Base-by-base conservation (phyloP, 345 rosid species). In the Brassica juncea region DNA sequence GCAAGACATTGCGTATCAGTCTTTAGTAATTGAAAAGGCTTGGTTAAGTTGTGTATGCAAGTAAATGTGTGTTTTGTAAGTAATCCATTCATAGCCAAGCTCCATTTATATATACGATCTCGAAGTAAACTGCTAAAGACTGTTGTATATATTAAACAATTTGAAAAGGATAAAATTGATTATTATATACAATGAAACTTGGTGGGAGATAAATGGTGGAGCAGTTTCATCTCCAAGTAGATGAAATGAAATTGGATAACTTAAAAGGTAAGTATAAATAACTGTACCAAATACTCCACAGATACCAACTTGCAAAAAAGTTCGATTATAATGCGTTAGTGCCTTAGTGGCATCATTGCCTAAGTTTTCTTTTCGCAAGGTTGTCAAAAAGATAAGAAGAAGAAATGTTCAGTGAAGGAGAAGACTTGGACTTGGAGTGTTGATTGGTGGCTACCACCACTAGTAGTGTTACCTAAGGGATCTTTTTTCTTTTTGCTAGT, bases 241-340 rank as follows among this genome's bases (percentile, higher is more conserved):
- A 58, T 68, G 75, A 60, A 61, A 49, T 66, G 52, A 74, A 74
- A 64, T 55, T 70, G 68, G 72, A 39, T 69, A 74, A 75, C 83
- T 75, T 80, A 54, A 70, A 80, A 80, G 72, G 76, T 42, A 80
- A 47, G 62, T 64, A 75, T 74, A 70, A 63, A 75, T 30, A 75
- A 39, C 39, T 62, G 79, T 80, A 63, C 76, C 54, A 55, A 39
- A 70, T 80, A 80, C 76, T 74, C 75, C 76, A 69, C 31, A 73
- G 4, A 52, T 74, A 60, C 66, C 74, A 79, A 63, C 68, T 69
- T 80, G 62, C 16, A 64, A 25, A 54, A 37, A 10, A n/a, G 27
- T 64, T 76, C 12, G 57, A 71, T 27, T 61, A 31, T 10, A 66
- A 16, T 54, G n/a, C 6, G 31, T 42, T 42, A 10, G 49, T 39